These are phyloP conservation scores for Spathaspora jeffriesii DNA, from an alignment of 1,139 yeast genomes.

Conservation along the genomic window DNA sequence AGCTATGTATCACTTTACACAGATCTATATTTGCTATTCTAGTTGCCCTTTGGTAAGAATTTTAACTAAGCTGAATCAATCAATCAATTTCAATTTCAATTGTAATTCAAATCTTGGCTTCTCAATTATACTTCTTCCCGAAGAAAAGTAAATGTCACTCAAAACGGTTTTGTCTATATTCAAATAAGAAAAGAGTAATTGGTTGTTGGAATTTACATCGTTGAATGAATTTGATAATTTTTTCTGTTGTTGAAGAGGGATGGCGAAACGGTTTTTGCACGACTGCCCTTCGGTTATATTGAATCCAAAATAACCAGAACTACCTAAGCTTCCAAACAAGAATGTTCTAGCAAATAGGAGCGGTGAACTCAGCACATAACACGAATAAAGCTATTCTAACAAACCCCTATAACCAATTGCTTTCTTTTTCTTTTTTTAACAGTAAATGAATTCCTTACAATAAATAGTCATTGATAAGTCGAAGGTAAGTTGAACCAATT, in stretches of 20 bases:
- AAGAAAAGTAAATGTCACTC: not conserved
- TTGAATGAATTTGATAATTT: not conserved
- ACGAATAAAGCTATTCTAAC: too few relatives aligned
- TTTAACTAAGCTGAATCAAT: not conserved
- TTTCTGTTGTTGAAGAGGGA: not conserved
- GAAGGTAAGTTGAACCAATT: too few relatives aligned
- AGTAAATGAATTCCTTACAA: too few relatives aligned
- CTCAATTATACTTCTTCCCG: not conserved
- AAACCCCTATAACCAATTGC: too few relatives aligned
- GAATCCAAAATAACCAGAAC: not conserved
- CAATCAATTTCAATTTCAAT: not conserved
- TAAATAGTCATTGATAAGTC: too few relatives aligned
- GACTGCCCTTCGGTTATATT: not conserved
- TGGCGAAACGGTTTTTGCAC: not conserved
- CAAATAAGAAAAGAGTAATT: not conserved
- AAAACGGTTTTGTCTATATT: not conserved
- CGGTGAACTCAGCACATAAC: too few relatives aligned
- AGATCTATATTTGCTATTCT: conserved; percentile 5
- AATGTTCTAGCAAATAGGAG: too few relatives aligned
- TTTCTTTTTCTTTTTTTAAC: too few relatives aligned
- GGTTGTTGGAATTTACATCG: not conserved
- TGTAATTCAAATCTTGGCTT: not conserved
- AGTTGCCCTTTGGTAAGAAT: not conserved
- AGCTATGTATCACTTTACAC: conserved; percentile 9
- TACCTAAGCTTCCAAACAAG: not conserved